Evolutionary conservation across 768 basidiomycete species (phyloP).

Genomic region (Roridomyces roridus): DNA sequence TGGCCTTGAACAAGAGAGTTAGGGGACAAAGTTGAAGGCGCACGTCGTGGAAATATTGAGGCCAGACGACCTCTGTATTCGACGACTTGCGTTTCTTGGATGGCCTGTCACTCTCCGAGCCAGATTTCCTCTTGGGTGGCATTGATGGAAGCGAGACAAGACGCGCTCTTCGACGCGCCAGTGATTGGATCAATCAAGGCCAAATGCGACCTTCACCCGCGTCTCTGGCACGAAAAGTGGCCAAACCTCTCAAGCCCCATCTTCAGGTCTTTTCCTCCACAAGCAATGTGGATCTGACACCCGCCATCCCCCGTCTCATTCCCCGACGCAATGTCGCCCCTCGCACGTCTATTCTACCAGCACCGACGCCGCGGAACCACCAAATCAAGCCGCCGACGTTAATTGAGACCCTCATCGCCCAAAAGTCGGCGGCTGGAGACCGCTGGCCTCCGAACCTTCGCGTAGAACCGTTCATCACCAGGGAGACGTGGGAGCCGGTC

Average conservation of each 20-base stretch:
- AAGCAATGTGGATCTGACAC: background rate
- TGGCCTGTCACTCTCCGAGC: background rate
- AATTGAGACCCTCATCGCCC: constrained; percentile 47
- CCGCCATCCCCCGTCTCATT: constrained; percentile 11
- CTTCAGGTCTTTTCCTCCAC: constrained; percentile 16
- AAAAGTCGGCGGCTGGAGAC: constrained; percentile 42
- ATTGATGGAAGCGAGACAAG: background rate
- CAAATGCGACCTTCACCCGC: constrained; percentile 19
- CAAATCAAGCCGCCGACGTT: constrained; percentile 34
- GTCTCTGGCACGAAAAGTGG: constrained; percentile 12
- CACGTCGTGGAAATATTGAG: constrained; percentile 66
- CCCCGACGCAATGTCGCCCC: constrained; percentile 1
- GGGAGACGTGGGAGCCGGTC: constrained; percentile 44
- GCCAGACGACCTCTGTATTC: constrained; percentile 47
- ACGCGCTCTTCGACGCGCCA: no score
- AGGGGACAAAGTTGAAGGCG: constrained; percentile 30
- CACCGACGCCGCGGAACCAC: constrained; percentile 16
- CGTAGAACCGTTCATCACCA: constrained; percentile 51
- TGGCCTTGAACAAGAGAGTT: constrained; percentile 1
- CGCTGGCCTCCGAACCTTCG: constrained; percentile 57
- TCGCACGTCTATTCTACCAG: constrained; percentile 9
- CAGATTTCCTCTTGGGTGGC: background rate
- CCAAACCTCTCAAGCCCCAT: constrained; percentile 12
- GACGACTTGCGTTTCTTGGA: constrained; percentile 8
- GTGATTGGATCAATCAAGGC: no score